Evolutionary conservation across 1,284 basidiomycete species (phyloP).

Genomic region (Rhodotorula sp.): DNA sequence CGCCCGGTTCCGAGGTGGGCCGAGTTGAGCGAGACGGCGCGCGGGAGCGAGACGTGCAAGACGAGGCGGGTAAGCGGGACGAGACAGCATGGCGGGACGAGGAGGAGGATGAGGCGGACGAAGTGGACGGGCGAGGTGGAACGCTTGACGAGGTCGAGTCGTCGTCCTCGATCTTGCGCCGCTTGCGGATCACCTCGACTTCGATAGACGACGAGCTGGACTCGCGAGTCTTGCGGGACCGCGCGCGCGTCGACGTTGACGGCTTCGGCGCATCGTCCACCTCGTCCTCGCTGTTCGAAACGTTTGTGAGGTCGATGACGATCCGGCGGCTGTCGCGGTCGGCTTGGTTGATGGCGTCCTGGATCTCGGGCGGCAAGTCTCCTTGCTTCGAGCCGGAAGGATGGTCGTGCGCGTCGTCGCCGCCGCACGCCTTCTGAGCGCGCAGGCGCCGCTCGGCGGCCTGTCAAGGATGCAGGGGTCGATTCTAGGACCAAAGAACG

Average conservation of each 20-base stretch:
- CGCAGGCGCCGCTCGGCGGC: slow-evolving; percentile 71
- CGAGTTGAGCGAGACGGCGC: too few relatives aligned
- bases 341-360: slow-evolving; percentile 63
- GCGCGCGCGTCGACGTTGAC: slow-evolving; percentile 9
- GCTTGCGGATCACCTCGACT: slow-evolving; percentile 19
- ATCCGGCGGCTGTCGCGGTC: slow-evolving; percentile 67
- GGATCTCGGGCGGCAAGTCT: slow-evolving; percentile 48
- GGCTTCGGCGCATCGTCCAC: neutral
- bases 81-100: neutral
- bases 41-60: neutral
- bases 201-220: slow-evolving; percentile 14
- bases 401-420: slow-evolving; percentile 28
- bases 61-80: neutral
- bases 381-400: slow-evolving; percentile 15
- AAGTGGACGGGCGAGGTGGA: too few relatives aligned
- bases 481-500: neutral
- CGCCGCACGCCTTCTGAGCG: slow-evolving; percentile 69
- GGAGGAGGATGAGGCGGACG: neutral
- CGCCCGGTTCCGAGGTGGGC: neutral
- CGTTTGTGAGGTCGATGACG: slow-evolving; percentile 52
- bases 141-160: neutral
- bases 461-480: slow-evolving; percentile 50
- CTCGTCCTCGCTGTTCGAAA: slow-evolving; percentile 12
- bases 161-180: slow-evolving; percentile 1
- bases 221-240: slow-evolving; percentile 15